Conservation (phyloP, 2,329 filamentous ascomycete species). For the Botrytis deweyae region DNA sequence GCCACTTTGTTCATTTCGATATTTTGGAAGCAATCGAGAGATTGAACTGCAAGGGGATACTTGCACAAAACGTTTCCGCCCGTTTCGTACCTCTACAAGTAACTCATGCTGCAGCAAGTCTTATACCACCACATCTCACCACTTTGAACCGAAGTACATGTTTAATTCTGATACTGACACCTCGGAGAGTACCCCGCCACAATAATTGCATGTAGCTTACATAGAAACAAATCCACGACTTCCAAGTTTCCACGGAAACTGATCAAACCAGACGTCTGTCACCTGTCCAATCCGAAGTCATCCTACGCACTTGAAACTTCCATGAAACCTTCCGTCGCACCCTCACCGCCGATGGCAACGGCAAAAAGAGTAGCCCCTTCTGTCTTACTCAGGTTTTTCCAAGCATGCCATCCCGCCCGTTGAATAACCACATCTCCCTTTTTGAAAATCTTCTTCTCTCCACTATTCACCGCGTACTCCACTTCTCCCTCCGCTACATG, state of each 20-base stretch:
- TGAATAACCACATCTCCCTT: slow-evolving; percentile 44
- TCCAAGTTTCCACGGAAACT: neutral
- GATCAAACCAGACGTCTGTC: too few species aligned
- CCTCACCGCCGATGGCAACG: slow-evolving; percentile 23
- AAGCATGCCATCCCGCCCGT: slow-evolving; percentile 45
- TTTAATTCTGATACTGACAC: neutral
- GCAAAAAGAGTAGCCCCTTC: slow-evolving; percentile 25
- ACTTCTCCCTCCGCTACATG: slow-evolving; percentile 43
- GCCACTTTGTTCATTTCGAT: neutral
- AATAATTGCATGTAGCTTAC: neutral
- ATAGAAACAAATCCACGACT: neutral
- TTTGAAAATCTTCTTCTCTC: slow-evolving; percentile 42
- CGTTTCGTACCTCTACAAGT: neutral
- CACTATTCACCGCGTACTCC: slow-evolving; percentile 41
- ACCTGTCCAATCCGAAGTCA: neutral
- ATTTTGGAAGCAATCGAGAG: neutral
- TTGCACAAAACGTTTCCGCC: neutral
- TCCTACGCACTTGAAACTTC: neutral
- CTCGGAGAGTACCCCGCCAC: neutral
- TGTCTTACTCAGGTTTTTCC: slow-evolving; percentile 37
- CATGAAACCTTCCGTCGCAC: slow-evolving; percentile 11
- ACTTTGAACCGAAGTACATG: neutral
- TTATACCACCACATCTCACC: neutral
- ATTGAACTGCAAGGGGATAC: neutral
- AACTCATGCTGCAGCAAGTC: neutral